phyloP scores from a whole-genome alignment of 345 rosid genomes.

The Brassica carinata region DNA sequence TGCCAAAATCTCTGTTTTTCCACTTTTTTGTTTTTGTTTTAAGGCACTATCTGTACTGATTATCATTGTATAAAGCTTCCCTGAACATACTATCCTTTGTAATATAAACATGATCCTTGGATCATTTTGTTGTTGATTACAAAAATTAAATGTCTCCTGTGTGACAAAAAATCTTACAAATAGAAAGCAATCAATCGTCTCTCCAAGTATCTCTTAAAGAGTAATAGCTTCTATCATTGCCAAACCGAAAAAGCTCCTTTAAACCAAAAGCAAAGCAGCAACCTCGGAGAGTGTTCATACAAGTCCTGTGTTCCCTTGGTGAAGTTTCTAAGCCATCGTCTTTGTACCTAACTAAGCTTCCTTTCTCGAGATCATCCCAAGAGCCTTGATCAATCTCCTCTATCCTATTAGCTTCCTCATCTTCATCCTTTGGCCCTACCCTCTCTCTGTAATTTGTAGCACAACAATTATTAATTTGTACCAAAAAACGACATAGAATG shows the following conservation, averaged over 20 bases:
- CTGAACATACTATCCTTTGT: background rate
- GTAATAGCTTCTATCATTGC: constrained; percentile 28
- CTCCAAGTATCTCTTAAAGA: constrained; percentile 40
- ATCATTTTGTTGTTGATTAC: background rate
- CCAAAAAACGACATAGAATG: background rate
- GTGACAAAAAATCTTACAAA: constrained; percentile 19
- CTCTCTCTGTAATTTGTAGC: constrained; percentile 20
- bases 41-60: background rate
- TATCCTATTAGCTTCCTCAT: constrained; percentile 10
- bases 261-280: constrained; percentile 35
- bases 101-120: background rate
- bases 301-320: constrained; percentile 20
- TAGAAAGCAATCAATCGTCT: constrained; percentile 20
- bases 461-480: background rate
- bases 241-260: constrained; percentile 22
- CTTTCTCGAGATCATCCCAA: constrained; percentile 41
- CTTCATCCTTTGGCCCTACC: constrained; percentile 28
- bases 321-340: constrained; percentile 22
- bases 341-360: constrained; percentile 24
- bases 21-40: background rate
- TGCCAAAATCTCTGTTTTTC: background rate
- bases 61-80: background rate
- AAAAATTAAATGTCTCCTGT: background rate
- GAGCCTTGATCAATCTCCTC: constrained; percentile 27
- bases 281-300: constrained; percentile 5